Conservation (phyloP, 1,139 yeast species). For the Pichia sp. region DNA sequence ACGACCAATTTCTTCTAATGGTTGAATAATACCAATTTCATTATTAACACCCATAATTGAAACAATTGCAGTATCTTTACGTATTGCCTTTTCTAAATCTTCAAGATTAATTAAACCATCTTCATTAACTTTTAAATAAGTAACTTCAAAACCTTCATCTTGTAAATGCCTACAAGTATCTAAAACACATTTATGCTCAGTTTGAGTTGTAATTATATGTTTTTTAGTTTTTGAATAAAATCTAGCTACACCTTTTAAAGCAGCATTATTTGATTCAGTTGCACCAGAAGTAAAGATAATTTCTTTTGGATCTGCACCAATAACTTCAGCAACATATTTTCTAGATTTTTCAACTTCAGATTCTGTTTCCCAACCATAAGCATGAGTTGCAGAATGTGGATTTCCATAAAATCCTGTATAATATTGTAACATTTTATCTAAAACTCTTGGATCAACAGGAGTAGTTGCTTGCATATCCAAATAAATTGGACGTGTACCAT, state of each 20-base stretch:
- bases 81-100: slow-evolving; percentile 72
- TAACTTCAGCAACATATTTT: slow-evolving; percentile 69
- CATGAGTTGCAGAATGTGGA: slow-evolving; percentile 94
- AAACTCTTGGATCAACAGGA: slow-evolving; percentile 94
- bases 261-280: slow-evolving; percentile 94
- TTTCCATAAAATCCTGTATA: slow-evolving; percentile 94
- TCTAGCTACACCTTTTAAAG: slow-evolving; percentile 89
- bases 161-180: slow-evolving; percentile 93
- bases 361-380: slow-evolving; percentile 99
- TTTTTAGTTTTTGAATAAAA: slow-evolving; percentile 85
- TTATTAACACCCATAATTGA: slow-evolving; percentile 98
- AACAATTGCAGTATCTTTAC: slow-evolving; percentile 87
- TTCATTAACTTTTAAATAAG: slow-evolving; percentile 76
- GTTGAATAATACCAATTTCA: slow-evolving; percentile 97
- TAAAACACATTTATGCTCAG: slow-evolving; percentile 96
- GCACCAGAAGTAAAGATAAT: slow-evolving; percentile 97
- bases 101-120: slow-evolving; percentile 80
- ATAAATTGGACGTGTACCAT: slow-evolving; percentile 81
- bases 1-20: slow-evolving; percentile 86
- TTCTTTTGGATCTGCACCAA: slow-evolving; percentile 93
- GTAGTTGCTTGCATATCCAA: slow-evolving; percentile 97
- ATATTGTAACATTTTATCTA: slow-evolving; percentile 88
- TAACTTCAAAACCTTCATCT: slow-evolving; percentile 95
- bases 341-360: slow-evolving; percentile 87
- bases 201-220: slow-evolving; percentile 92